Percentiles rank a stretch among this genome's conserved stretches.
Evolutionary conservation across 2,329 filamentous ascomycete species (phyloP).

Genomic region (Ciborinia camelliae): DNA sequence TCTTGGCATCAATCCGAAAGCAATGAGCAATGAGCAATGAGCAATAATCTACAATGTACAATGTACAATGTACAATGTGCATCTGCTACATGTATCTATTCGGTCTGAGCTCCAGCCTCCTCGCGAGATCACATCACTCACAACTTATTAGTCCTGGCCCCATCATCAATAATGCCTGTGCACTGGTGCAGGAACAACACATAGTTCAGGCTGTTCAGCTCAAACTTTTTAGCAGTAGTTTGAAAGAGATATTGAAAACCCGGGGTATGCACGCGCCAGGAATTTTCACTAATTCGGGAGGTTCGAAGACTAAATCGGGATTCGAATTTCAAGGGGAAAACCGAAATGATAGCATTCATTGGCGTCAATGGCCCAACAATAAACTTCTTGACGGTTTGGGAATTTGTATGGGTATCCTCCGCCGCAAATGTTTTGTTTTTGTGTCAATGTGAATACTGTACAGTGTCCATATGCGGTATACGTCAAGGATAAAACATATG

Average conservation of each 20-base stretch:
- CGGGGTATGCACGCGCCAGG: constrained; percentile 17
- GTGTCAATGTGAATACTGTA: background rate
- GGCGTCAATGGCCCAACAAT: background rate
- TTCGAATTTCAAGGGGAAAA: background rate
- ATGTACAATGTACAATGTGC: too few relatives aligned
- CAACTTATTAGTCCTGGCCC: too few relatives aligned
- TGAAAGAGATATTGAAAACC: constrained; percentile 11
- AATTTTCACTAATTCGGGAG: background rate
- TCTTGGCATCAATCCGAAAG: background rate
- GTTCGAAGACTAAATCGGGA: background rate
- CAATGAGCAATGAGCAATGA: background rate
- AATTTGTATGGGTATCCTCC: background rate
- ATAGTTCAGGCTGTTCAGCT: constrained; percentile 16
- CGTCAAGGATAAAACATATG: constrained; percentile 7
- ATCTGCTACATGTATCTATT: constrained; percentile 11
- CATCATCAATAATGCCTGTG: constrained; percentile 2
- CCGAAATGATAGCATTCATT: background rate
- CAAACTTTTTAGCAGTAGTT: background rate
- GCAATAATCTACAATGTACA: too few relatives aligned
- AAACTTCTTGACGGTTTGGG: background rate
- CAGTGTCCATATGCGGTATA: background rate
- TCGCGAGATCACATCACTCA: background rate
- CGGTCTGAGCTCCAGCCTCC: constrained; percentile 6
- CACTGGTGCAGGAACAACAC: constrained; percentile 14
- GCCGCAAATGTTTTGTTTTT: background rate